Evolutionary conservation across 73 alveolate species (phyloP).

Genomic region (Urostyla sp.): DNA sequence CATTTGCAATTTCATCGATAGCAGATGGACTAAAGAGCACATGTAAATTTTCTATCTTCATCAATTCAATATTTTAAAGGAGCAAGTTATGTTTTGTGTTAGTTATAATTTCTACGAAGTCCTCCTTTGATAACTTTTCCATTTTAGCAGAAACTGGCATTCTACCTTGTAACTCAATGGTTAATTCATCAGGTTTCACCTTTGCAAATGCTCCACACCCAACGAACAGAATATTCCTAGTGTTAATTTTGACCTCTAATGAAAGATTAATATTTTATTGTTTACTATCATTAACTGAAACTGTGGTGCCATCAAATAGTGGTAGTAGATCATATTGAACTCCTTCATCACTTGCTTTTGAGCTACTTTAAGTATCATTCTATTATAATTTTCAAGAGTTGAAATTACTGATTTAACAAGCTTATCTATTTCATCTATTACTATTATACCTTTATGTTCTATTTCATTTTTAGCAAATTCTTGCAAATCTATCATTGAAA

Average conservation of each 20-base stretch:
- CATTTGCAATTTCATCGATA: slow-evolving; percentile 71
- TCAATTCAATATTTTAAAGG: slow-evolving; percentile 60
- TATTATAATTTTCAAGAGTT: neutral
- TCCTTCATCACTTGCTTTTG: slow-evolving; percentile 86
- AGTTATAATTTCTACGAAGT: slow-evolving; percentile 62
- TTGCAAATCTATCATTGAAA: slow-evolving; percentile 46
- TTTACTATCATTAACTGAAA: slow-evolving; percentile 60
- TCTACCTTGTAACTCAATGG: slow-evolving; percentile 85
- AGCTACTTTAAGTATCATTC: slow-evolving; percentile 47
- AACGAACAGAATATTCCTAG: slow-evolving; percentile 77
- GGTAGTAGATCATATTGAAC: slow-evolving; percentile 85
- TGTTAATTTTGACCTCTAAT: slow-evolving; percentile 43
- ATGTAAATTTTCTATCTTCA: slow-evolving; percentile 71
- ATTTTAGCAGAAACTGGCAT: slow-evolving; percentile 76
- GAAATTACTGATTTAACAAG: slow-evolving; percentile 37
- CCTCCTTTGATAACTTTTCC: slow-evolving; percentile 66
- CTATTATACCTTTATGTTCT: slow-evolving; percentile 79
- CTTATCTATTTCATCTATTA: slow-evolving; percentile 85
- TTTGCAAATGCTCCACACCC: slow-evolving; percentile 81
- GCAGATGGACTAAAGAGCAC: slow-evolving; percentile 68
- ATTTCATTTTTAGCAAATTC: slow-evolving; percentile 51
- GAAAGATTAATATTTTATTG: neutral
- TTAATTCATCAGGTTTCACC: slow-evolving; percentile 76
- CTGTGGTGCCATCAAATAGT: slow-evolving; percentile 78
- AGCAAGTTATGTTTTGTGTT: slow-evolving; percentile 73